Percentiles rank a stretch among this genome's conserved stretches.
phyloP scores from a whole-genome alignment of 768 basidiomycete species.

The Gelatoporia subvermispora region DNA sequence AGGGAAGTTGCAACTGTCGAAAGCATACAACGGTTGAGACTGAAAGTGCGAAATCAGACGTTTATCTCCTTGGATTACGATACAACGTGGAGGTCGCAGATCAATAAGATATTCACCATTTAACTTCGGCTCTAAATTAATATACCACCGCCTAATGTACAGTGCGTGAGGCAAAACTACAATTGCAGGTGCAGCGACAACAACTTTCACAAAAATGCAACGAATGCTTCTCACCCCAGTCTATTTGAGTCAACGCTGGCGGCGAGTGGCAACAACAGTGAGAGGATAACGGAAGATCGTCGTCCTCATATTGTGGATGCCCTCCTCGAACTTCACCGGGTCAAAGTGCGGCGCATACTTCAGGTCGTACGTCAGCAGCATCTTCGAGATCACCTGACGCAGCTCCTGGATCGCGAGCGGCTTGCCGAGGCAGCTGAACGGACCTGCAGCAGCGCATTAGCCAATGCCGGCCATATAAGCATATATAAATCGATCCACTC shows the following conservation, averaged over 20 bases:
- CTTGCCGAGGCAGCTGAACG: conserved; percentile 29
- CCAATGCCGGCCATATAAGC: conserved; percentile 14
- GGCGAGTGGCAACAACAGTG: background rate
- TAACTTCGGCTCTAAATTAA: too few species aligned
- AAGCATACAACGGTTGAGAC: too few species aligned
- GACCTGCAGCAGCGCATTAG: conserved; percentile 16
- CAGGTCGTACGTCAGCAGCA: conserved; percentile 27
- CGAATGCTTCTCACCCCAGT: too few species aligned
- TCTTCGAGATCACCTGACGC: conserved; percentile 19
- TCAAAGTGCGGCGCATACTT: conserved; percentile 24
- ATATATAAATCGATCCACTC: conserved; percentile 3
- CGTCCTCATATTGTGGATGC: conserved; percentile 27
- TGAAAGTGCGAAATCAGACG: too few species aligned
- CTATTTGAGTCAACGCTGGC: background rate
- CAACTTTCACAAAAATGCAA: too few species aligned
- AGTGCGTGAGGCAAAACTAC: too few species aligned
- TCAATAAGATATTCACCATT: too few species aligned
- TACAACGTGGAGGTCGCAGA: too few species aligned
- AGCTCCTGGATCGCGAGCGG: conserved; percentile 27
- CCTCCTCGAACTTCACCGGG: conserved; percentile 18
- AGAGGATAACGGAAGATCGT: conserved; percentile 25
- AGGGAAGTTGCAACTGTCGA: too few species aligned
- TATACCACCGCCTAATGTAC: too few species aligned
- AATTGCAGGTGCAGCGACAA: too few species aligned
- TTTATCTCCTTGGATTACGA: too few species aligned